Percentiles rank a stretch among this genome's conserved stretches.
Evolutionary conservation across 2,329 filamentous ascomycete species (phyloP).

Genomic region (Talaromyces sp.): DNA sequence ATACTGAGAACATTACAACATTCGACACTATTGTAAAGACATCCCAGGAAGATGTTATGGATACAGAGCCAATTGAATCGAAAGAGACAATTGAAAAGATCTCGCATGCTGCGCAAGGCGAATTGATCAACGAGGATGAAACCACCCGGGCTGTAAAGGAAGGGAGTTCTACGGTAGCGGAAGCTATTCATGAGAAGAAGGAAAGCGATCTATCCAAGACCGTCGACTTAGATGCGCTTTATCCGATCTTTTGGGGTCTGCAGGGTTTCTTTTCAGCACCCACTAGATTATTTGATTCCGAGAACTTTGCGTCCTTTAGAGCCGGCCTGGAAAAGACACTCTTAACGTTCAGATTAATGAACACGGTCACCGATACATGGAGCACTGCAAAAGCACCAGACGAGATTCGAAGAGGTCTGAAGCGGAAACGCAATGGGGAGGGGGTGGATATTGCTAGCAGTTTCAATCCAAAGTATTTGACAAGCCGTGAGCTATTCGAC

Average conservation of each 20-base stretch:
- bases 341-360: slow-evolving; percentile 69
- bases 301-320: slow-evolving; percentile 65
- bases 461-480: slow-evolving; percentile 98
- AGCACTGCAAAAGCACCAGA: slow-evolving; percentile 54
- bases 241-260: slow-evolving; percentile 89
- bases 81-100: slow-evolving; percentile 33
- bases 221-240: slow-evolving; percentile 68
- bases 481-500: slow-evolving; percentile 93
- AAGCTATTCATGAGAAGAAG: slow-evolving; percentile 19
- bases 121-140: slow-evolving; percentile 21
- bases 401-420: slow-evolving; percentile 62
- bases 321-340: slow-evolving; percentile 60
- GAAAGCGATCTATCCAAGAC: slow-evolving; percentile 43
- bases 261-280: slow-evolving; percentile 91
- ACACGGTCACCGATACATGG: slow-evolving; percentile 66
- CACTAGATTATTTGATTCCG: slow-evolving; percentile 69
- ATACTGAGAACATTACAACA: slow-evolving; percentile 87
- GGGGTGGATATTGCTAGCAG: slow-evolving; percentile 63
- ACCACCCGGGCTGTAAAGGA: slow-evolving; percentile 17
- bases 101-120: slow-evolving; percentile 29
- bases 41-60: slow-evolving; percentile 56
- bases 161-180: not conserved
- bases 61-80: slow-evolving; percentile 47
- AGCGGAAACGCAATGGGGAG: slow-evolving; percentile 65
- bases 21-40: slow-evolving; percentile 60